A percentile compares a stretch with the other conserved stretches of the same genome.
phyloP scores from a whole-genome alignment of 179 eudicot species.

The Actinidia arguta region DNA sequence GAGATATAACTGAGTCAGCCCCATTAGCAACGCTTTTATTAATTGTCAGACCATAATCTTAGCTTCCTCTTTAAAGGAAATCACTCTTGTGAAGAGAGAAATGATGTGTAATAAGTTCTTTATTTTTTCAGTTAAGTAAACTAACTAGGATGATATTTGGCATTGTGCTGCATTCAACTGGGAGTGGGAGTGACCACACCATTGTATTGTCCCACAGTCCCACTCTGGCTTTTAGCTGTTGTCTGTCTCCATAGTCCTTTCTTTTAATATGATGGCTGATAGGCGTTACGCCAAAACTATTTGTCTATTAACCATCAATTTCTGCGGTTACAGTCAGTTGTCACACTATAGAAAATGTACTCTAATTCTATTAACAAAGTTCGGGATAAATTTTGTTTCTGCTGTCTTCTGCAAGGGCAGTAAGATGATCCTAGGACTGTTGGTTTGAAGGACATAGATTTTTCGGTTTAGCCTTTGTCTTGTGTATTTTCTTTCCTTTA shows the following conservation, averaged over 20 bases:
- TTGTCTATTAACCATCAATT: neutral
- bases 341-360: neutral
- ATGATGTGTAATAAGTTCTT: neutral
- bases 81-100: neutral
- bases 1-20: neutral
- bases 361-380: neutral
- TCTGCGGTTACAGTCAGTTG: neutral
- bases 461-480: neutral
- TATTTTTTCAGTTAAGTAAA: neutral
- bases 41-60: neutral
- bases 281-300: neutral
- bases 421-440: neutral
- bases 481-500: neutral
- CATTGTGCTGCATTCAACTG: neutral
- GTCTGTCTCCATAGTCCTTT: neutral
- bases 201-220: neutral
- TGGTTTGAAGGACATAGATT: conserved; percentile 5
- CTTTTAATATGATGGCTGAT: neutral
- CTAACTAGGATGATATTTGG: neutral
- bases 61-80: neutral
- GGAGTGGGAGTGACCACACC: conserved; percentile 1
- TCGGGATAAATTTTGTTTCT: too few species aligned
- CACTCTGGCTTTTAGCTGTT: neutral
- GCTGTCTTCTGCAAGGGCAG: neutral
- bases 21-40: neutral